A percentile compares a stretch with the other conserved stretches of the same genome.
Conservation (phyloP, 345 rosid species). For the Populus euphratica region DNA sequence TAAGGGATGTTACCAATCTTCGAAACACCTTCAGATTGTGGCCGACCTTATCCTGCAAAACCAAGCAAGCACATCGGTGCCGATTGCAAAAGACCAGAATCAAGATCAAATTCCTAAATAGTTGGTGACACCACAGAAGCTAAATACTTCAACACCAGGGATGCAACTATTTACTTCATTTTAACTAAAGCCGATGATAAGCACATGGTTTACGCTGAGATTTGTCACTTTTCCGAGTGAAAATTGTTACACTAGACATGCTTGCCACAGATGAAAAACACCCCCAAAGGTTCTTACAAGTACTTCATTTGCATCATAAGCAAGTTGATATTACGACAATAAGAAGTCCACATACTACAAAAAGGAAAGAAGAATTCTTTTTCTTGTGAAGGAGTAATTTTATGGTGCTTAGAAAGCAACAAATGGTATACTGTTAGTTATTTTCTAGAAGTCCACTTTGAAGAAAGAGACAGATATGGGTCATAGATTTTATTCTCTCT, state of each 20-base stretch:
- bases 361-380: neutral
- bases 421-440: no score
- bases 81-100: neutral
- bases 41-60: constrained; percentile 70
- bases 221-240: neutral
- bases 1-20: constrained; percentile 65
- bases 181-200: neutral
- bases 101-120: no score
- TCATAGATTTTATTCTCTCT: no score
- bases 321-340: no score
- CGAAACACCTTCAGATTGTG: constrained; percentile 73
- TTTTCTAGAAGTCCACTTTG: no score
- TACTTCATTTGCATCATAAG: neutral
- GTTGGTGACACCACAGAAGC: no score
- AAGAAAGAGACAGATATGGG: no score
- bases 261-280: neutral
- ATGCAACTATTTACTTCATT: neutral
- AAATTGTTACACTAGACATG: neutral
- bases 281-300: neutral
- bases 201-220: neutral
- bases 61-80: constrained; percentile 2
- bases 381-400: neutral
- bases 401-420: no score
- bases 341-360: neutral
- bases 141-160: neutral